Base-by-base conservation (phyloP, 2,329 filamentous ascomycete species). In the Aspergillus fructus region DNA sequence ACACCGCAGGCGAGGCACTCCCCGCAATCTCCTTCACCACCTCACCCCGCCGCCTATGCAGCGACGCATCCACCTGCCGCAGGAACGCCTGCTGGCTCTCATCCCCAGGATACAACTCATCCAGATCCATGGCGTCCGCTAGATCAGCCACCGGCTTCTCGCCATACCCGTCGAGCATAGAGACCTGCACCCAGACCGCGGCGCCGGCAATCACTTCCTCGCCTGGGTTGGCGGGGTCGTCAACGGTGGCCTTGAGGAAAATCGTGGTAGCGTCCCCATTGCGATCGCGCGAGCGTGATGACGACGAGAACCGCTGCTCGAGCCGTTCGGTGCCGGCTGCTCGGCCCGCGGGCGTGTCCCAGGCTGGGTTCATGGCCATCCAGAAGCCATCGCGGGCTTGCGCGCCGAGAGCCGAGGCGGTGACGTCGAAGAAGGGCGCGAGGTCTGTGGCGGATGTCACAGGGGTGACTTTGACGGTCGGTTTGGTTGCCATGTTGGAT, bases 101-200 rank as follows among this genome's bases (percentile, higher is more conserved):
- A 55, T 83, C 64, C 1, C 64, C 77, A 0, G 80, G 80, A 55
- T 79, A 77, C 12, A 80, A 56, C 1, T 62, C 66, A 8, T 74
- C 66, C 1, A 80, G 61, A 34, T 76, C 66, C 33, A 72, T 53
- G 0, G 40, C 43, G 3, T 39, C 39, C 7, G 46, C 27, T 8
- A 58, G 40, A 19, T 54, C 46, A 1, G 53, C 63, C 6, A 56
- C 1, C 71, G 76, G 23, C 57, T 60, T 24, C 19, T 80, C 77
- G 12, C 83, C 83, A 49, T 76, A 66, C 12, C 82, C 83, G 2
- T 76, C 71, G 0, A 84, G 76, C 6, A 73, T 68, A 0, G 83
- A 85, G 0, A 74, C 67, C 61, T 86, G 83, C 8, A 73, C 64
- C 84, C 84, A 86, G 55, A 85, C 79, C 3, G 83, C 82, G 27